A percentile compares a stretch with the other conserved stretches of the same genome.
These are phyloP conservation scores for Diddensiella transvaalensis DNA, from an alignment of 805 yeast genomes.

Conservation along the genomic window DNA sequence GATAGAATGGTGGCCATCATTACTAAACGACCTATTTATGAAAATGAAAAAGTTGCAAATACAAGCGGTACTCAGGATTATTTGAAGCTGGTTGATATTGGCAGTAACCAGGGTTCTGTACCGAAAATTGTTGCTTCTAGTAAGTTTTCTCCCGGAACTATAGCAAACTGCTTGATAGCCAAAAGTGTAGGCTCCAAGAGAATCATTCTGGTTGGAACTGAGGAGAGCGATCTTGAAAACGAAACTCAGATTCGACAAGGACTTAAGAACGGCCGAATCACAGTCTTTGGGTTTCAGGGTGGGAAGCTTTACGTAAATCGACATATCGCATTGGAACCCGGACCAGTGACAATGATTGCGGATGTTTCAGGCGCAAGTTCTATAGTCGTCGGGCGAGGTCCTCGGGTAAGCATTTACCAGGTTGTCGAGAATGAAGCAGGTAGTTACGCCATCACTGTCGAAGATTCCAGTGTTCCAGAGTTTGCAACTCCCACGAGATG, in stretches of 20 bases:
- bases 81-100: background rate
- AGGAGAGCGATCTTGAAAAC: background rate
- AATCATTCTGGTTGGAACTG: background rate
- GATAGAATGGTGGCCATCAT: background rate
- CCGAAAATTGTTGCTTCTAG: background rate
- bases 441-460: background rate
- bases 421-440: background rate
- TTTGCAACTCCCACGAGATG: slow-evolving; percentile 2
- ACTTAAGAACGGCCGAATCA: background rate
- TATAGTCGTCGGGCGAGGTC: background rate
- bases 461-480: background rate
- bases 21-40: background rate
- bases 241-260: background rate
- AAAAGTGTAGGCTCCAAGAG: background rate
- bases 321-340: background rate
- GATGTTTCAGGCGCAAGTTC: background rate
- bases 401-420: background rate
- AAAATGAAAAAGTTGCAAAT: background rate
- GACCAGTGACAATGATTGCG: background rate
- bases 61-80: background rate
- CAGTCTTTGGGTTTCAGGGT: background rate
- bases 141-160: background rate
- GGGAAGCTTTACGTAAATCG: background rate
- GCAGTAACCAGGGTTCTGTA: background rate
- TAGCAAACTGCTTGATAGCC: background rate